Evolutionary conservation across 1,284 basidiomycete species (phyloP).

Genomic region (Fomitopsis palustris): DNA sequence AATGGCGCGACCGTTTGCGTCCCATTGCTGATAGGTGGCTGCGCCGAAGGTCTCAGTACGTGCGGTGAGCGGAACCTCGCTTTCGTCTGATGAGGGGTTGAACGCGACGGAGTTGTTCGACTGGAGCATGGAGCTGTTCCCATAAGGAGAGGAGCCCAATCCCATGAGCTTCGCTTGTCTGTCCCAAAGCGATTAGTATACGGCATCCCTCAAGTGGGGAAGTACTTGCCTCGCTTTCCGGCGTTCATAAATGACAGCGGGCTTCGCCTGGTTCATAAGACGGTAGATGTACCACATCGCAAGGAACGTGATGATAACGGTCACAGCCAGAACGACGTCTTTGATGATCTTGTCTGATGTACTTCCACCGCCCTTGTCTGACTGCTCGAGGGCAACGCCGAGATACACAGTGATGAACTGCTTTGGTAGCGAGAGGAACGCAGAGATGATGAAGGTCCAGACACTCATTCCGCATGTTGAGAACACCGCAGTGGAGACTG

Average conservation of each 20-base stretch:
- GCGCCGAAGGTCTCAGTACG: conserved; percentile 9
- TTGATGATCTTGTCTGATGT: conserved; percentile 58
- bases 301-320: conserved; percentile 66
- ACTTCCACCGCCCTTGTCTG: conserved; percentile 32
- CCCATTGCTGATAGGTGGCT: conserved; percentile 35
- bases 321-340: conserved; percentile 58
- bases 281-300: conserved; percentile 84
- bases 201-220: neutral
- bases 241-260: conserved; percentile 68
- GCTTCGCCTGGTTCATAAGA: conserved; percentile 75
- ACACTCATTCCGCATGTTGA: conserved; percentile 78
- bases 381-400: conserved; percentile 59
- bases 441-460: conserved; percentile 66
- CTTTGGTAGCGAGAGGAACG: conserved; percentile 76
- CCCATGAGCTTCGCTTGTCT: conserved; percentile 49
- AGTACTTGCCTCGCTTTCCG: conserved; percentile 58
- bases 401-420: conserved; percentile 75
- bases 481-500: conserved; percentile 72
- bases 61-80: conserved; percentile 38
- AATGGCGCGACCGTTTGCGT: conserved; percentile 29
- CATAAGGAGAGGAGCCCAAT: conserved; percentile 28
- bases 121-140: conserved; percentile 21
- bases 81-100: conserved; percentile 35
- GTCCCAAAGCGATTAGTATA: neutral
- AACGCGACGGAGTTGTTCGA: conserved; percentile 30